These are phyloP conservation scores for Trichoderma arundinaceum DNA, from an alignment of 2,329 filamentous ascomycete genomes.

Conservation along the genomic window DNA sequence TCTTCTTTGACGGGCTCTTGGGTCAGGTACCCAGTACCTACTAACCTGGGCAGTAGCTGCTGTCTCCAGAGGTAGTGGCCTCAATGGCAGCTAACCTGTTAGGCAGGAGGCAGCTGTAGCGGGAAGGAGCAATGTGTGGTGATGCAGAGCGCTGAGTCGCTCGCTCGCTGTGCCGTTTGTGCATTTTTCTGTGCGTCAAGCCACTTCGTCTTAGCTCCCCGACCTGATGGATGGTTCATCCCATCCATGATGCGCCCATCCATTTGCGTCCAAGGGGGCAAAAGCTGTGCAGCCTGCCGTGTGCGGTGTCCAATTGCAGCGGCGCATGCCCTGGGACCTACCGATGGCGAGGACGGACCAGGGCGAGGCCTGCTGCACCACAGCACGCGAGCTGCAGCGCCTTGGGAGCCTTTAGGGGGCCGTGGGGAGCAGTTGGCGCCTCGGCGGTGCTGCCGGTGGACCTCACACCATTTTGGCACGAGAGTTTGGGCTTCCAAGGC, in stretches of 20 bases:
- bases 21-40: too few relatives aligned
- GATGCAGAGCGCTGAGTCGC: background rate
- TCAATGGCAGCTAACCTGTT: background rate
- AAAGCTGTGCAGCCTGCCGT: conserved; percentile 25
- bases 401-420: conserved; percentile 15
- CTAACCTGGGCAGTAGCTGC: too few relatives aligned
- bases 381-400: conserved; percentile 38
- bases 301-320: conserved; percentile 30
- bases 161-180: background rate
- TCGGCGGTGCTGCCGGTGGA: conserved; percentile 30
- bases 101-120: conserved; percentile 13
- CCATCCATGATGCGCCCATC: background rate
- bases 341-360: conserved; percentile 26
- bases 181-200: too few relatives aligned
- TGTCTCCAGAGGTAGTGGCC: too few relatives aligned
- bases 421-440: conserved; percentile 12
- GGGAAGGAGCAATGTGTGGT: conserved; percentile 9
- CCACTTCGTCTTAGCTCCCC: background rate
- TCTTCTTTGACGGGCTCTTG: too few relatives aligned
- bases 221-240: conserved; percentile 28
- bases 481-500: conserved; percentile 23
- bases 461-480: conserved; percentile 23
- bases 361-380: conserved; percentile 28
- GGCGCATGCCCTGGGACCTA: conserved; percentile 24
- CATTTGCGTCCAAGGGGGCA: conserved; percentile 14